Evolutionary conservation across 2,329 filamentous ascomycete genomes (phyloP).

Genomic region (Biscogniauxia sp.): DNA sequence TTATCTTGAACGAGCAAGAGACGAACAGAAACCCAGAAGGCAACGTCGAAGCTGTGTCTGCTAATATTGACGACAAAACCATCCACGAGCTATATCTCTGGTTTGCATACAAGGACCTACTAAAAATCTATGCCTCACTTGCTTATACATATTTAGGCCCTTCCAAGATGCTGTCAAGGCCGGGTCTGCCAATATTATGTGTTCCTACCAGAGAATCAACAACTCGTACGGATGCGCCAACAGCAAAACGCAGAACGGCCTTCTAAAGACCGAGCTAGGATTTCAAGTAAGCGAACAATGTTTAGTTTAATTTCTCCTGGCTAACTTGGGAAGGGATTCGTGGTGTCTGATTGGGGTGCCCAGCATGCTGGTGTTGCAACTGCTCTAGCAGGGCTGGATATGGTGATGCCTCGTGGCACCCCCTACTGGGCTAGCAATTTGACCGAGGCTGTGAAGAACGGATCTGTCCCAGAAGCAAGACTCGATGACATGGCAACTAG

Average conservation of each 20-base stretch:
- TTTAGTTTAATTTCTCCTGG: conserved; percentile 29
- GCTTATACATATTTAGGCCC: conserved; percentile 44
- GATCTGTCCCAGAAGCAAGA: conserved; percentile 52
- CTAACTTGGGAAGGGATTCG: conserved; percentile 52
- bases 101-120: conserved; percentile 33
- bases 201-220: conserved; percentile 69
- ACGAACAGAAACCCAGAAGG: conserved; percentile 61
- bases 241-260: conserved; percentile 62
- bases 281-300: conserved; percentile 41
- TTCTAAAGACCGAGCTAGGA: conserved; percentile 61
- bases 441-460: conserved; percentile 56
- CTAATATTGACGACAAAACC: conserved; percentile 60
- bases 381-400: conserved; percentile 65
- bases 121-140: neutral
- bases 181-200: conserved; percentile 57
- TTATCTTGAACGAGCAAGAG: conserved; percentile 73
- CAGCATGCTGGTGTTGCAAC: conserved; percentile 63
- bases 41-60: conserved; percentile 51
- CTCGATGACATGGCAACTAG: conserved; percentile 60
- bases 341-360: conserved; percentile 66
- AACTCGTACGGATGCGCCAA: conserved; percentile 71
- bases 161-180: conserved; percentile 67
- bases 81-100: conserved; percentile 65
- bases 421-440: conserved; percentile 53
- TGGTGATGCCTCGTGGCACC: conserved; percentile 60